Conservation (phyloP, 2,329 filamentous ascomycete genomes). For the Beauveria sp. region DNA sequence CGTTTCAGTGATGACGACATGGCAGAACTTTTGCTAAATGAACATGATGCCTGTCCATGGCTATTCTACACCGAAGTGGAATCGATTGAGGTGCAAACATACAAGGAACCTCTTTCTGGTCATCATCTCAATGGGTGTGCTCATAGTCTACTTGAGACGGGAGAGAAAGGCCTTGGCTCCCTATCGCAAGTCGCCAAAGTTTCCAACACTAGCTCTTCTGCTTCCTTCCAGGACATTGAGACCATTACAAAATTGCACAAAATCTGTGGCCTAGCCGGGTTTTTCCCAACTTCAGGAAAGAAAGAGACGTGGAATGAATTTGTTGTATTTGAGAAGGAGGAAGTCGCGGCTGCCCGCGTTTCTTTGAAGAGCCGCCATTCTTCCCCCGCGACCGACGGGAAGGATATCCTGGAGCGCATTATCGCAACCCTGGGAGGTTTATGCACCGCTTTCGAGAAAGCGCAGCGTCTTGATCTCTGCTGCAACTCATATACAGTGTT, state of each 20-base stretch:
- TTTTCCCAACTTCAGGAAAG: not conserved
- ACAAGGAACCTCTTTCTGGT: not conserved
- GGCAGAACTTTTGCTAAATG: not conserved
- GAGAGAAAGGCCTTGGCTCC: too few species aligned
- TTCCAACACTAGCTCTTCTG: not conserved
- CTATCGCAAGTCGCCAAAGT: fast-evolving
- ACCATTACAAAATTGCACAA: not conserved
- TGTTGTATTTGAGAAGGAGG: not conserved
- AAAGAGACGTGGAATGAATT: not conserved
- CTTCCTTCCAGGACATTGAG: not conserved
- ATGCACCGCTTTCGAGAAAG: not conserved
- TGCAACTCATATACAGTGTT: not conserved
- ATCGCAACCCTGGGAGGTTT: not conserved
- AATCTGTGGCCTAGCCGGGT: not conserved
- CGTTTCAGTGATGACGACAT: not conserved
- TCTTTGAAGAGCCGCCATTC: fast-evolving
- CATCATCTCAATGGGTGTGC: not conserved
- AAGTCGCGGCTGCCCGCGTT: not conserved
- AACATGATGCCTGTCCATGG: not conserved
- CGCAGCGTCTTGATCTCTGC: not conserved
- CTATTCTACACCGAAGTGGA: not conserved
- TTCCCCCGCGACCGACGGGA: too few species aligned
- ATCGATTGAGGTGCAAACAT: not conserved
- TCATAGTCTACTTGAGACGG: not conserved
- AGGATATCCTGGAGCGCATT: not conserved